These are phyloP conservation scores for Collybiopsis confluens DNA, from an alignment of 768 basidiomycete species.

Conservation along the genomic window DNA sequence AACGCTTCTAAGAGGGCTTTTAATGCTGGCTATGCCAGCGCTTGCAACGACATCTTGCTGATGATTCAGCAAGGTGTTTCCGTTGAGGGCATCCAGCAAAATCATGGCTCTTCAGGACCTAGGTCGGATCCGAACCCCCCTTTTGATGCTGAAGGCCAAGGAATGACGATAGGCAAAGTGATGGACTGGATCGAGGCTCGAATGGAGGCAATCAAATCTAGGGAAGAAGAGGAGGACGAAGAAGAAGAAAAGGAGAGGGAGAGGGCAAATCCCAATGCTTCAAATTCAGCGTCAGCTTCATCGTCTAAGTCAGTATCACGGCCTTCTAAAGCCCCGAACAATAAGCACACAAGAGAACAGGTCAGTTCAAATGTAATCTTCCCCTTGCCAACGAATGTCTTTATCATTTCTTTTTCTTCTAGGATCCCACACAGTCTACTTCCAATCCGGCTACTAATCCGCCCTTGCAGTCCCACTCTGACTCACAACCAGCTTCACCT, in stretches of 20 bases:
- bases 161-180: conserved; percentile 73
- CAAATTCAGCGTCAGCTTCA: background rate
- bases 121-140: background rate
- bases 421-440: conserved; percentile 19
- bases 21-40: conserved; percentile 74
- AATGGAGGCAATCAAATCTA: conserved; percentile 66
- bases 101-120: conserved; percentile 34
- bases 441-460: conserved; percentile 10
- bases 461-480: conserved; percentile 11
- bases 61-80: conserved; percentile 86
- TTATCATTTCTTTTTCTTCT: conserved; percentile 9
- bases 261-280: conserved; percentile 8
- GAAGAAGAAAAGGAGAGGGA: conserved; percentile 56
- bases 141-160: conserved; percentile 36
- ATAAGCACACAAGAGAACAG: background rate
- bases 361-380: conserved; percentile 26
- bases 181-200: conserved; percentile 86
- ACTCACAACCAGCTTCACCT: conserved; percentile 29
- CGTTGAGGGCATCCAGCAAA: conserved; percentile 41
- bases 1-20: conserved; percentile 76
- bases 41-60: conserved; percentile 74
- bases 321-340: background rate
- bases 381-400: conserved; percentile 5
- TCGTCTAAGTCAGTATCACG: background rate
- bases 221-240: conserved; percentile 81